A percentile compares a stretch with the other conserved stretches of the same genome.
phyloP scores from a whole-genome alignment of 2,329 filamentous ascomycete genomes.

The Teratosphaeria zuluensis region DNA sequence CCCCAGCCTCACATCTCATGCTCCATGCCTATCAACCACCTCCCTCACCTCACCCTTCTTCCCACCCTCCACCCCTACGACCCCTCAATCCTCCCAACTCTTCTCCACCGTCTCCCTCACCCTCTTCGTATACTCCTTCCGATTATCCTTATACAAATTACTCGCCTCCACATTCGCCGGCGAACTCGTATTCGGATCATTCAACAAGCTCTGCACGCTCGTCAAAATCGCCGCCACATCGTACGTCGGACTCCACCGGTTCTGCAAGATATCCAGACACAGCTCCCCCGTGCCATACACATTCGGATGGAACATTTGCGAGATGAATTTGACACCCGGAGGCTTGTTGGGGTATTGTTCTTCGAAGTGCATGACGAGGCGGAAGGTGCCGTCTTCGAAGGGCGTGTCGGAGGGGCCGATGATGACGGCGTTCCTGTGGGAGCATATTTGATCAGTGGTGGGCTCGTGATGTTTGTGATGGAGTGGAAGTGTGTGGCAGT shows the following conservation, averaged over 20 bases:
- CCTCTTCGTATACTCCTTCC: conserved; percentile 90
- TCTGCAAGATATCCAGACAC: conserved; percentile 93
- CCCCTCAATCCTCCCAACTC: conserved; percentile 81
- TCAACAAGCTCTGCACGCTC: conserved; percentile 93
- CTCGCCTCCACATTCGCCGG: conserved; percentile 97
- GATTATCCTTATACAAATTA: conserved; percentile 96
- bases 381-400: conserved; percentile 96
- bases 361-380: conserved; percentile 97
- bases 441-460: conserved; percentile 5
- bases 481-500: neutral
- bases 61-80: neutral
- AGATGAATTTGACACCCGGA: conserved; percentile 95
- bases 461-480: neutral
- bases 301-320: conserved; percentile 98
- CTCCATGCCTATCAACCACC: too few relatives aligned
- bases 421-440: conserved; percentile 85
- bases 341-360: conserved; percentile 99
- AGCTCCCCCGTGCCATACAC: conserved; percentile 96
- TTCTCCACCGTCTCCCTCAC: conserved; percentile 97
- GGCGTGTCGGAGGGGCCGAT: conserved; percentile 95
- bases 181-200: conserved; percentile 97
- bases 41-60: neutral
- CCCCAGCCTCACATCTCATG: too few relatives aligned
- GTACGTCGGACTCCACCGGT: conserved; percentile 97
- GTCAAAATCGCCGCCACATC: conserved; percentile 95